These are phyloP conservation scores for Liquidambar formosana DNA, from an alignment of 164 flowering plant genomes.

Conservation along the genomic window DNA sequence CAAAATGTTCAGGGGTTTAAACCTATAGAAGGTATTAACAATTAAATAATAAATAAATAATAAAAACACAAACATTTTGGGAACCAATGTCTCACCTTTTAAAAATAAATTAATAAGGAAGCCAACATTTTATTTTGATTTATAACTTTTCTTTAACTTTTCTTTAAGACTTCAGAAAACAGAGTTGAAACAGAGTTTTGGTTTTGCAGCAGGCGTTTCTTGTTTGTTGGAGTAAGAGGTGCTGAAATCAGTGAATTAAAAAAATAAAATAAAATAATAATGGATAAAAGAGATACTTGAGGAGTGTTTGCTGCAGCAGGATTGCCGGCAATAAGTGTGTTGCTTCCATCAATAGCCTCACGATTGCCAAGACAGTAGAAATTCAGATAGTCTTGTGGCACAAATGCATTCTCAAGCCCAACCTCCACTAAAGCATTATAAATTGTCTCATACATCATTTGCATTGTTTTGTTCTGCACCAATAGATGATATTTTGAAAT, in stretches of 20 bases:
- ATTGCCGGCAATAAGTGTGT: slow-evolving; percentile 22
- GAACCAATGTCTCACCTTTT: too few relatives aligned
- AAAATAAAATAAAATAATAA: too few relatives aligned
- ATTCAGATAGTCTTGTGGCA: slow-evolving; percentile 84
- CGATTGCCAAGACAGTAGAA: slow-evolving; percentile 97
- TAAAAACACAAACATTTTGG: too few relatives aligned
- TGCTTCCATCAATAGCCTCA: slow-evolving; percentile 51
- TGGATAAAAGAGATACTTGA: slow-evolving; percentile 42
- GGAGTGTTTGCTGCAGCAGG: slow-evolving; percentile 62
- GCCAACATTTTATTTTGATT: too few relatives aligned
- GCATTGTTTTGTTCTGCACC: slow-evolving; percentile 83
- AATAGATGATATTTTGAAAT: background rate
- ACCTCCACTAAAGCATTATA: slow-evolving; percentile 81
- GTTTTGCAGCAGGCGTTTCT: background rate
- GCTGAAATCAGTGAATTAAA: too few relatives aligned
- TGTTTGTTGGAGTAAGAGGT: too few relatives aligned
- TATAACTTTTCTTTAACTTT: too few relatives aligned
- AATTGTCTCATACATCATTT: slow-evolving; percentile 72
- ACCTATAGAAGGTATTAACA: too few relatives aligned
- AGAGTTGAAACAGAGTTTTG: background rate
- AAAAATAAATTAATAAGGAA: too few relatives aligned
- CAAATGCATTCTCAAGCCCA: slow-evolving; percentile 74
- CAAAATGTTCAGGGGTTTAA: too few relatives aligned
- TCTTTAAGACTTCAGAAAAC: background rate
- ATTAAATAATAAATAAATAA: too few relatives aligned